phyloP scores from a whole-genome alignment of 23 red algal genomes.

The Agarophyton chilense region DNA sequence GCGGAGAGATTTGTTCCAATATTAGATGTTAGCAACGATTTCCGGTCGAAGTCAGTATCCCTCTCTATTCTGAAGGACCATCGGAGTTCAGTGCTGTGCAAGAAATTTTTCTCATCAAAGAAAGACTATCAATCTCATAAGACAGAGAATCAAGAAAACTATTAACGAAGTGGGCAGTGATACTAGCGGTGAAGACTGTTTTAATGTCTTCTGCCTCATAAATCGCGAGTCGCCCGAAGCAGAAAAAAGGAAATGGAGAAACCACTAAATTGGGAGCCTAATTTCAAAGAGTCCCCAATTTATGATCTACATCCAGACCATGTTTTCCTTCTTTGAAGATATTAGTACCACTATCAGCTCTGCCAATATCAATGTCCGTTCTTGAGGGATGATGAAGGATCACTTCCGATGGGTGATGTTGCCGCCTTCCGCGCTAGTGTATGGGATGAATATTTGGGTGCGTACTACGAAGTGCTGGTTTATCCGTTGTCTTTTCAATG shows the following conservation, averaged over 20 bases:
- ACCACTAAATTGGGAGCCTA: slow-evolving; percentile 23
- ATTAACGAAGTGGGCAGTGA: slow-evolving; percentile 62
- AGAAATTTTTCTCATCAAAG: slow-evolving; percentile 79
- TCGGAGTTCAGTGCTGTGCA: slow-evolving; percentile 74
- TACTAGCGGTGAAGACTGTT: slow-evolving; percentile 57
- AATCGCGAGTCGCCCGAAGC: slow-evolving; percentile 73
- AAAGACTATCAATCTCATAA: slow-evolving; percentile 66
- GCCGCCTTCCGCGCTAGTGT: slow-evolving; percentile 72
- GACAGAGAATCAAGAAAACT: slow-evolving; percentile 47
- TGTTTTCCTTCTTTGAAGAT: slow-evolving; percentile 80
- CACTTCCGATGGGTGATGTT: slow-evolving; percentile 66
- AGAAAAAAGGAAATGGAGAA: slow-evolving; percentile 47
- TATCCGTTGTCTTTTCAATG: slow-evolving; percentile 62
- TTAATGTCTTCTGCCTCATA: slow-evolving; percentile 69
- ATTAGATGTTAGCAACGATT: slow-evolving; percentile 56
- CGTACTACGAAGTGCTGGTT: slow-evolving; percentile 42
- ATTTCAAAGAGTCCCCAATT: slow-evolving; percentile 43
- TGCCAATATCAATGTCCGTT: slow-evolving; percentile 80
- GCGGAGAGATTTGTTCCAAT: slow-evolving; percentile 67
- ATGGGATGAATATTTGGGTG: slow-evolving; percentile 71
- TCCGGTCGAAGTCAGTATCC: slow-evolving; percentile 61
- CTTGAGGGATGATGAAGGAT: background rate
- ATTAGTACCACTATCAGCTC: slow-evolving; percentile 61
- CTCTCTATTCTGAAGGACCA: slow-evolving; percentile 74
- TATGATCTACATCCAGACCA: slow-evolving; percentile 80